Evolutionary conservation across 306 rosid species (phyloP), one percentile per base, ranked within the genome.

Genomic region (Cucumis hystrix): DNA sequence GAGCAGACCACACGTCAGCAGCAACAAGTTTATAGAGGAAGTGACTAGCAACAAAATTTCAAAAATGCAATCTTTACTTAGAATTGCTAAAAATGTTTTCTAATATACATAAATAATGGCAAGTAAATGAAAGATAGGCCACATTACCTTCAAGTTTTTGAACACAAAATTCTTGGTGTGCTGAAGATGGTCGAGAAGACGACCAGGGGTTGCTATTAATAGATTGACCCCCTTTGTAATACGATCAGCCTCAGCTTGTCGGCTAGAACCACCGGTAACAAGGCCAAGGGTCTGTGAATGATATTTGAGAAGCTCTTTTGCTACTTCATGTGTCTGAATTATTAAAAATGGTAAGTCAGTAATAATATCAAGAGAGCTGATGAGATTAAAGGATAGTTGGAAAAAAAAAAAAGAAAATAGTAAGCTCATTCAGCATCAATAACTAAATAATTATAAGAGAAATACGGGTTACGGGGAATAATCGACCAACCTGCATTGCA

Each of bases 131-230:
- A n/a, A 73, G 8, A 8, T 1, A 41, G 51, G 28, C n/a, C 54
- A 17, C 5, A 18, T 41, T 59, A 90, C 98, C 95, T 89, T 90
- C 86, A 95, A 80, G 82, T 86, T 91, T 81, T 88, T 92, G 77
- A 57, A 88, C 65, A 92, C 64, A 58, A 95, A 95, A 35, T 95
- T 97, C 81, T 86, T 95, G 1, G 99, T 95, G 77, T 88, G 85
- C 82, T 90, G 95, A 60, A 95, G 96, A 84, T 95, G 99, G 69
- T 95, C 99, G 57, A 95, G 92, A 77, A 95, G 97, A 14, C 99
- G 96, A 28, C 99, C 99, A 35, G 99, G 97, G 4, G 99, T 95
- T 12, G 93, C 99, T 43, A 95, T 92, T 84, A 95, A 84, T 17
- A 95, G 76, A 84, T 95, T 95, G 12, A 85, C 97, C 63, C 99